Conservation (phyloP, 805 yeast genomes). For the Ogataea siamensis region DNA sequence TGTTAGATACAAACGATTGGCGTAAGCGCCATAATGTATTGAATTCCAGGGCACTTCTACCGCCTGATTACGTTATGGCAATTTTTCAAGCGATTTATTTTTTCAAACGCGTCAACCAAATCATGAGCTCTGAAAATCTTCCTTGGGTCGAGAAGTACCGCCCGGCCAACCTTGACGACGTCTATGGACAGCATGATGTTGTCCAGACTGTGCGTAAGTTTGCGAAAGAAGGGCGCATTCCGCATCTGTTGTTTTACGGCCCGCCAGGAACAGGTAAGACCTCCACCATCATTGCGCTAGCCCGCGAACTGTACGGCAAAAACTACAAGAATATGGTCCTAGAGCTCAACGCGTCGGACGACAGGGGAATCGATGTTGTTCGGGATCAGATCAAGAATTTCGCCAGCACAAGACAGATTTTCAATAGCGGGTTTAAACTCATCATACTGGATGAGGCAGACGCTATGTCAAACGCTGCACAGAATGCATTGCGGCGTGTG, state of each 20-base stretch:
- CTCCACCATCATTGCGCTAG: constrained; percentile 82
- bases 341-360: constrained; percentile 95
- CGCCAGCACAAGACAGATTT: constrained; percentile 94
- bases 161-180: constrained; percentile 79
- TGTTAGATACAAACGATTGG: too few species aligned
- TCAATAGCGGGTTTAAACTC: constrained; percentile 79
- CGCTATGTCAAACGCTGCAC: constrained; percentile 88
- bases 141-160: constrained; percentile 97
- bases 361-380: constrained; percentile 97
- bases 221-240: constrained; percentile 77
- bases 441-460: constrained; percentile 95
- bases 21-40: too few species aligned
- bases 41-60: neutral
- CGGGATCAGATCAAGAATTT: constrained; percentile 95
- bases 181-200: constrained; percentile 86
- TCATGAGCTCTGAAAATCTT: constrained; percentile 41
- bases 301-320: constrained; percentile 81
- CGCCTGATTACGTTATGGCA: neutral
- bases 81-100: neutral
- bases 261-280: constrained; percentile 96
- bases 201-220: constrained; percentile 83
- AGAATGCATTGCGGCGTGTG: constrained; percentile 75
- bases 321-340: constrained; percentile 84
- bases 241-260: constrained; percentile 91
- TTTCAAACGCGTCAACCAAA: constrained; percentile 4